Conservation (phyloP, 129 eudicot species). For the Pseudognaphalium luteoalbum region DNA sequence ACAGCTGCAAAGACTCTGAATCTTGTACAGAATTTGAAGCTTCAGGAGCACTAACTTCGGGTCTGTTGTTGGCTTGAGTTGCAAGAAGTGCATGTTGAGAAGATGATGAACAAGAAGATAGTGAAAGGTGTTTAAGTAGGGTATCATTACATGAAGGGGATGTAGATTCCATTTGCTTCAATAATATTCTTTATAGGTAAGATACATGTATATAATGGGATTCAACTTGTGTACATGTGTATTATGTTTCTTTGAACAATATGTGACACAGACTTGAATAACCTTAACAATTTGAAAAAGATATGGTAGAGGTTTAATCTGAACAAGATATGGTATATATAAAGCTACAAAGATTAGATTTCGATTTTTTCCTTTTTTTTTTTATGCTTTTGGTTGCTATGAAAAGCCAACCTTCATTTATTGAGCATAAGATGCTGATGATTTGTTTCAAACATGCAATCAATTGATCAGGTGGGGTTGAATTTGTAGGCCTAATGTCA, state of each 20-base stretch:
- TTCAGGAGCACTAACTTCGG: conserved; percentile 25
- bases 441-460: too few species aligned
- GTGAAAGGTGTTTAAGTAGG: conserved; percentile 23
- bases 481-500: too few species aligned
- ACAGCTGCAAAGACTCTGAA: conserved; percentile 42
- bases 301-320: neutral
- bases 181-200: neutral
- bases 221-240: neutral
- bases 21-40: conserved; percentile 31
- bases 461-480: too few species aligned
- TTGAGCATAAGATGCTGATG: too few species aligned
- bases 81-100: conserved; percentile 23
- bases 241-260: too few species aligned
- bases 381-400: neutral
- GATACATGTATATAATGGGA: neutral
- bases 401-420: neutral
- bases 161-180: conserved; percentile 14
- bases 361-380: neutral
- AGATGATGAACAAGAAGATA: conserved; percentile 24
- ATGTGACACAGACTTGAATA: neutral
- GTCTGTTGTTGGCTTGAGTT: conserved; percentile 7
- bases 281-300: neutral
- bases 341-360: neutral
- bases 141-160: conserved; percentile 23
- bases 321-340: neutral